Evolutionary conservation across 371 early-diverging fungal genomes (phyloP).

Genomic region (Nosema muscidifuracis): DNA sequence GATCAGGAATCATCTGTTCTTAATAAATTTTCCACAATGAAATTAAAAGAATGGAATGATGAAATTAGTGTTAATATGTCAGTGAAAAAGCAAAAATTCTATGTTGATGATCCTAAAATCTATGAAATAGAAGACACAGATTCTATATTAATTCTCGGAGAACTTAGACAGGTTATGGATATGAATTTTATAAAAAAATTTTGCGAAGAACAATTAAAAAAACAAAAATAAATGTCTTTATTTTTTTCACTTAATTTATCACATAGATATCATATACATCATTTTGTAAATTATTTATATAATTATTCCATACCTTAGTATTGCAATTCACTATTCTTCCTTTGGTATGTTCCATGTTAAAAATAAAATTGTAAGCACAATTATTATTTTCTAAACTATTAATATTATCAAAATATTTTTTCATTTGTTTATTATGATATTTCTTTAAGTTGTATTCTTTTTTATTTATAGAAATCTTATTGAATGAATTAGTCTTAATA

Average conservation of each 20-base stretch:
- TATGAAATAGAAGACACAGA: conserved; percentile 30
- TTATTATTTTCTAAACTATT: too few species aligned
- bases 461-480: too few species aligned
- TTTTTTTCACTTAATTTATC: too few species aligned
- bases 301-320: neutral
- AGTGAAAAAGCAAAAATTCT: conserved; percentile 1
- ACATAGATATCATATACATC: conserved; percentile 2
- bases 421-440: too few species aligned
- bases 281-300: neutral
- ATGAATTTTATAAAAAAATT: conserved; percentile 6
- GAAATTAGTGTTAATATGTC: neutral
- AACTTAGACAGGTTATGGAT: conserved; percentile 1
- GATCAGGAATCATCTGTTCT: neutral
- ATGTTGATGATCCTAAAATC: neutral
- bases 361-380: neutral
- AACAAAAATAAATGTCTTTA: too few species aligned
- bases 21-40: neutral
- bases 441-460: too few species aligned
- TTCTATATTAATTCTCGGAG: conserved; percentile 18
- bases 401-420: too few species aligned
- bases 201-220: conserved; percentile 2
- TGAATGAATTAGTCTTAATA: too few species aligned
- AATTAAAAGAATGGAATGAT: conserved; percentile 2
- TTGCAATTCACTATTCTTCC: neutral
- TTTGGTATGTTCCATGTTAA: neutral